A percentile compares a stretch with the other conserved stretches of the same genome.
Conservation (phyloP, 139 green algal species). For the Chlamydomonas sphaeroides region DNA sequence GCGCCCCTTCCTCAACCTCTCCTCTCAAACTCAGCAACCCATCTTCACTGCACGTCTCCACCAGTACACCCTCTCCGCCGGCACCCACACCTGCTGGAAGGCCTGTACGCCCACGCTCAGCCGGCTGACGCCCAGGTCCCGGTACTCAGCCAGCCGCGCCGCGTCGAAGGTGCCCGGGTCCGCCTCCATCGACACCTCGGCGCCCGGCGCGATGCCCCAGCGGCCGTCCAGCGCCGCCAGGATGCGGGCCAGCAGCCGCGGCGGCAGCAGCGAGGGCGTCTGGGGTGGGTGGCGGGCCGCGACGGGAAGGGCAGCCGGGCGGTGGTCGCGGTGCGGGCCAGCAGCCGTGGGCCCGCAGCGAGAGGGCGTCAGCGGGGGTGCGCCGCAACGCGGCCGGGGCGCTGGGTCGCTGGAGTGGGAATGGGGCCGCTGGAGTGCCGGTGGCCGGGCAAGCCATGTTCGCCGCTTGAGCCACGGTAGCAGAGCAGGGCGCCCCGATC, state of each 20-base stretch:
- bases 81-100: conserved; percentile 68
- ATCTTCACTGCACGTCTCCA: too few species aligned
- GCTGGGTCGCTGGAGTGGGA: too few species aligned
- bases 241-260: conserved; percentile 73
- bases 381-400: too few species aligned
- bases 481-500: too few species aligned
- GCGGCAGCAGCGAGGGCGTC: conserved; percentile 91
- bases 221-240: conserved; percentile 61
- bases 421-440: too few species aligned
- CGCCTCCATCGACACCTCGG: conserved; percentile 93
- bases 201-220: conserved; percentile 69
- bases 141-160: conserved; percentile 76
- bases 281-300: neutral
- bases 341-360: neutral
- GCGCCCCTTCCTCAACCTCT: too few species aligned
- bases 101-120: conserved; percentile 94
- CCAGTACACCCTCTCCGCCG: too few species aligned
- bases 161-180: conserved; percentile 96
- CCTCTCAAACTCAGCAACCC: too few species aligned
- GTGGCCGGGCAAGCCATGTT: too few species aligned
- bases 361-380: neutral
- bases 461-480: too few species aligned
- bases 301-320: neutral
- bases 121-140: conserved; percentile 82
- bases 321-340: too few species aligned